A percentile compares a stretch with the other conserved stretches of the same genome.
These are phyloP conservation scores for Paraconiothyrium sp. DNA, from an alignment of 2,329 filamentous ascomycete species.

Conservation along the genomic window DNA sequence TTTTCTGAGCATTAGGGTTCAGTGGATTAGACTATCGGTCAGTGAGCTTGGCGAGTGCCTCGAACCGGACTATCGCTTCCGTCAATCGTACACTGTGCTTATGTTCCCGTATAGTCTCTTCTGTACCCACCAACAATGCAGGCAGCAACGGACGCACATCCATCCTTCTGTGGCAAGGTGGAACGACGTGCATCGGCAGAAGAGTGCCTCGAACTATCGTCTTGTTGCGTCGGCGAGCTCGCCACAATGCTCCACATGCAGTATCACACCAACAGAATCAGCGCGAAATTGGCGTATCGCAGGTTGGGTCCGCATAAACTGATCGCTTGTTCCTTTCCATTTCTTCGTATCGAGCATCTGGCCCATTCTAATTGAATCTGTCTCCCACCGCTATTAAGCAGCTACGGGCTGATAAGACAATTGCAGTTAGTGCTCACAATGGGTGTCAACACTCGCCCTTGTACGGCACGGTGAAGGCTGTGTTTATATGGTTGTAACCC, in stretches of 20 bases:
- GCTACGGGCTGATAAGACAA: background rate
- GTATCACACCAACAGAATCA: background rate
- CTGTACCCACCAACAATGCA: background rate
- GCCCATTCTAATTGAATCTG: background rate
- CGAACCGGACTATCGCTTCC: slow-evolving; percentile 6
- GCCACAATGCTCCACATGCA: background rate
- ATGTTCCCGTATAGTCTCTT: background rate
- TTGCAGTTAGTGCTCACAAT: background rate
- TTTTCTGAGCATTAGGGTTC: background rate
- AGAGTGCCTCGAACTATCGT: background rate
- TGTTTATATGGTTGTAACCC: background rate
- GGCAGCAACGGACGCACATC: background rate
- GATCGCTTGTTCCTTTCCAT: background rate
- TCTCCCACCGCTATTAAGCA: background rate
- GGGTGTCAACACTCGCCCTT: background rate
- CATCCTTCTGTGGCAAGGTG: background rate
- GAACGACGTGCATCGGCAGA: slow-evolving; percentile 1
- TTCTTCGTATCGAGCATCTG: background rate
- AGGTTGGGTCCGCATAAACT: background rate
- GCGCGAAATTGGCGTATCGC: background rate
- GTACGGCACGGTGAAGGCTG: background rate
- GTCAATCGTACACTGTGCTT: background rate
- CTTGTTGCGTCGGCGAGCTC: slow-evolving; percentile 2
- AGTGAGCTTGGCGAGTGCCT: slow-evolving; percentile 12
- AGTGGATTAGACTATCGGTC: background rate